Conservation (phyloP, 306 rosid species). For the Aeschynomene evenia region DNA sequence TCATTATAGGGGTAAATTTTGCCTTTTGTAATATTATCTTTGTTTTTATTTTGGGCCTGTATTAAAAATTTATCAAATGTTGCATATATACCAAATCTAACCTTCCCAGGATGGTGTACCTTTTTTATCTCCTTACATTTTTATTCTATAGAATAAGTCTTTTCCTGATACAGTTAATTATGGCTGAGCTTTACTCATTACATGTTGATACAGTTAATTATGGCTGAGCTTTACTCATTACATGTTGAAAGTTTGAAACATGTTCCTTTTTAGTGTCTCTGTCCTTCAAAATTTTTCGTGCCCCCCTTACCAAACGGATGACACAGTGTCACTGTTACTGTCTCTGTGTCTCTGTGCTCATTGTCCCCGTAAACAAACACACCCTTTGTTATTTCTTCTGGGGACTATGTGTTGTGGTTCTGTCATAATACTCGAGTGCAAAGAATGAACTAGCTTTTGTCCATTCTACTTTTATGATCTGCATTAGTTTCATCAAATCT, state of each 20-base stretch:
- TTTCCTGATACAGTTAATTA: neutral
- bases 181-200: neutral
- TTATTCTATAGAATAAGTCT: neutral
- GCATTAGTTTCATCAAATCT: slow-evolving; percentile 1
- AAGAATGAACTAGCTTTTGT: neutral
- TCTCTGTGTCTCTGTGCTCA: too few relatives aligned
- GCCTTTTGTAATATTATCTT: neutral
- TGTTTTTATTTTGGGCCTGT: neutral
- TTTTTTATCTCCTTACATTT: neutral
- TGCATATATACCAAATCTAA: neutral
- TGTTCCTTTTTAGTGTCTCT: too few relatives aligned
- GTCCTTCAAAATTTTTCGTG: too few relatives aligned
- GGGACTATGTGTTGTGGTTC: slow-evolving; percentile 5
- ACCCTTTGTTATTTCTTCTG: slow-evolving; percentile 6
- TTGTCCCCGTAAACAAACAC: too few relatives aligned
- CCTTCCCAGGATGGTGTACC: neutral
- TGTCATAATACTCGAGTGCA: slow-evolving; percentile 8
- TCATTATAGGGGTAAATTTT: slow-evolving; percentile 45
- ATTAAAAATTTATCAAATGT: neutral
- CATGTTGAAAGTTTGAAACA: neutral
- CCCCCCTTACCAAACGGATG: too few relatives aligned
- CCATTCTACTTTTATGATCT: neutral
- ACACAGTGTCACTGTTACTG: too few relatives aligned
- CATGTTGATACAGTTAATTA: neutral
- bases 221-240: slow-evolving; percentile 3